Conservation (phyloP, 805 yeast genomes). For the Ogataea ganodermae region DNA sequence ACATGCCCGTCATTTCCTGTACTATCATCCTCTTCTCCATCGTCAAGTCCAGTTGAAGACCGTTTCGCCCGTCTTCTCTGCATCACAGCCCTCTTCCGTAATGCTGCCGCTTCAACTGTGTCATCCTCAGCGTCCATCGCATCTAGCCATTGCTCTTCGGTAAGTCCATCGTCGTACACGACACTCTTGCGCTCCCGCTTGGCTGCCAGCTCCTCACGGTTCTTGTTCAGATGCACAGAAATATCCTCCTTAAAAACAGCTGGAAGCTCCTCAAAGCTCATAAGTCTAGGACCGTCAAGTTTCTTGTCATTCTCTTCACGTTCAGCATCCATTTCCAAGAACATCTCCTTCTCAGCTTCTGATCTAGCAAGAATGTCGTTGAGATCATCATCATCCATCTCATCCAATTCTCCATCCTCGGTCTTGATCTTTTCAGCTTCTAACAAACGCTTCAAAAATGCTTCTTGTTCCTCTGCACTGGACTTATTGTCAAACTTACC, state of each 20-base stretch:
- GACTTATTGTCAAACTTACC: constrained; percentile 89
- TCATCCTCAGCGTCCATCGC: constrained; percentile 77
- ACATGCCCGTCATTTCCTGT: constrained; percentile 16
- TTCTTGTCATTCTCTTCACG: constrained; percentile 42
- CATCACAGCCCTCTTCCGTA: constrained; percentile 48
- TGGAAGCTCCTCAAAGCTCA: constrained; percentile 74
- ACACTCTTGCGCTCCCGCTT: constrained; percentile 66
- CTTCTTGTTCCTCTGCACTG: constrained; percentile 86
- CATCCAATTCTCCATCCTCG: constrained; percentile 44
- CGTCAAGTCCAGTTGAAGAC: constrained; percentile 10
- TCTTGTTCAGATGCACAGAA: constrained; percentile 44
- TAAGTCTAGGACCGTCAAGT: constrained; percentile 48
- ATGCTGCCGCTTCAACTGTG: constrained; percentile 59
- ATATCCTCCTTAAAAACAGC: constrained; percentile 70
- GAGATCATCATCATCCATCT: constrained; percentile 66
- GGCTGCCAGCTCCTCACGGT: constrained; percentile 48
- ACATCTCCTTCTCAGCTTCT: constrained; percentile 59
- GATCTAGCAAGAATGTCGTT: constrained; percentile 71
- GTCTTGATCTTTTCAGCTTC: constrained; percentile 65
- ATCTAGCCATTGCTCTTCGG: constrained; percentile 78
- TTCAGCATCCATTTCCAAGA: constrained; percentile 62
- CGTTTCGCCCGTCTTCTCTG: constrained; percentile 42
- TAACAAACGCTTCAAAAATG: constrained; percentile 64
- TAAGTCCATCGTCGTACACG: constrained; percentile 64
- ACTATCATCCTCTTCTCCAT: constrained; percentile 23